These are phyloP conservation scores for Ochromonas danica DNA, from an alignment of 108 stramenopile species.

Conservation along the genomic window DNA sequence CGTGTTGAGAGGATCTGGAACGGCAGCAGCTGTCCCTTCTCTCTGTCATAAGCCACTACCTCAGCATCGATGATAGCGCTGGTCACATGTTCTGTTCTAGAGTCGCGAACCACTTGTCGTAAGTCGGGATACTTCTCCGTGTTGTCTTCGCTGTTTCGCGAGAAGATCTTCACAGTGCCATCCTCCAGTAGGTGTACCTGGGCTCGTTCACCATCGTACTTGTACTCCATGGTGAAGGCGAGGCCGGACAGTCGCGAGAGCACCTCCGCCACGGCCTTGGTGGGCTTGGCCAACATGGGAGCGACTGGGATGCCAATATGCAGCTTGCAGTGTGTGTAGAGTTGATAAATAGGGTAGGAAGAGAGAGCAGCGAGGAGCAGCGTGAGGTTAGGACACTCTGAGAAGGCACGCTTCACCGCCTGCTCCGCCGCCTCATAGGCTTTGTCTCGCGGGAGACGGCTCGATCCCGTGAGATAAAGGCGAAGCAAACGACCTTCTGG, in stretches of 20 bases:
- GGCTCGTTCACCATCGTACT: slow-evolving; percentile 98
- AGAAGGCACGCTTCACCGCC: slow-evolving; percentile 92
- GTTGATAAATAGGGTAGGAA: slow-evolving; percentile 19
- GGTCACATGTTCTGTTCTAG: slow-evolving; percentile 25
- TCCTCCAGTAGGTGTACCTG: slow-evolving; percentile 86
- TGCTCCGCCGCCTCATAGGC: slow-evolving; percentile 68
- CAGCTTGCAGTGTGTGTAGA: slow-evolving; percentile 75
- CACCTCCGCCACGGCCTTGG: slow-evolving; percentile 88
- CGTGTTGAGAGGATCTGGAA: slow-evolving; percentile 72
- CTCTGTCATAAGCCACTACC: slow-evolving; percentile 85
- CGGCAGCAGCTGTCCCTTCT: slow-evolving; percentile 63
- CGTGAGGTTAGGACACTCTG: slow-evolving; percentile 81
- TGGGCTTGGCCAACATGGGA: slow-evolving; percentile 99
- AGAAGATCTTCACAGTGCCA: slow-evolving; percentile 79
- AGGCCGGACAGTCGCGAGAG: slow-evolving; percentile 80
- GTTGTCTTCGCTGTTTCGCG: slow-evolving; percentile 85
- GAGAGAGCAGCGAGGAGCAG: slow-evolving; percentile 64
- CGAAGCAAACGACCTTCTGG: neutral
- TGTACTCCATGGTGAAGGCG: slow-evolving; percentile 95
- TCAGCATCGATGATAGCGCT: slow-evolving; percentile 95
- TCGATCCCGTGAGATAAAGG: too few relatives aligned
- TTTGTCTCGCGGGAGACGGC: too few relatives aligned
- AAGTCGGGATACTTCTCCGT: slow-evolving; percentile 94
- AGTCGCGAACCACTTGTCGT: slow-evolving; percentile 74
- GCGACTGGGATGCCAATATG: slow-evolving; percentile 89